Evolutionary conservation across 768 basidiomycete species (phyloP).

Genomic region (Lactarius vividus): DNA sequence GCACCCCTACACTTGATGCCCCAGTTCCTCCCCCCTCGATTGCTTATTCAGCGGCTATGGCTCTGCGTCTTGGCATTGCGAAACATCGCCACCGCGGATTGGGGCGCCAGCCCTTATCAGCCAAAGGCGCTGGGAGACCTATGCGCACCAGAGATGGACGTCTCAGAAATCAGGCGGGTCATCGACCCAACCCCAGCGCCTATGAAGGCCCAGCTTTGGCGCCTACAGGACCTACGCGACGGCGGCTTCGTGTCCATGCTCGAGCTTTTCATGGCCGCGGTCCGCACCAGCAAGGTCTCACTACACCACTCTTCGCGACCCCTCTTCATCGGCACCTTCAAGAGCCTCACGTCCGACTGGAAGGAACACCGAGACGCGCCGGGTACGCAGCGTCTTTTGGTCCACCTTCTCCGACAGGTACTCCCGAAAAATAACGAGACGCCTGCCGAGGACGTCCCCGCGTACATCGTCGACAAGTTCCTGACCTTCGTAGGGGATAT

Average conservation of each 20-base stretch:
- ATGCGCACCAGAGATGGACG: constrained; percentile 7
- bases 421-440: constrained; percentile 24
- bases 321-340: constrained; percentile 12
- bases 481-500: constrained; percentile 8
- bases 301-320: constrained; percentile 7
- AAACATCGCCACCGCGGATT: background rate
- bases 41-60: constrained; percentile 14
- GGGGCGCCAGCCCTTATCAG: background rate
- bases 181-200: background rate
- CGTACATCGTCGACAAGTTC: constrained; percentile 3
- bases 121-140: constrained; percentile 13
- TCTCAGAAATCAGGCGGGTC: constrained; percentile 7
- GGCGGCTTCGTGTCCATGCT: constrained; percentile 19
- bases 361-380: background rate
- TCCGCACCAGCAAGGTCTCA: constrained; percentile 1
- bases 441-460: background rate
- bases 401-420: constrained; percentile 33
- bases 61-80: constrained; percentile 11
- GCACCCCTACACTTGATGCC: constrained; percentile 6
- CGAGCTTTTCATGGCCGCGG: constrained; percentile 16
- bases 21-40: constrained; percentile 10
- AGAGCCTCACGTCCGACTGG: constrained; percentile 13
- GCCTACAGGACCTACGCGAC: constrained; percentile 17
- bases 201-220: constrained; percentile 15
- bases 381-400: constrained; percentile 22